These are phyloP conservation scores for Leptographium wingfieldii DNA, from an alignment of 2,329 filamentous ascomycete species.

Conservation along the genomic window DNA sequence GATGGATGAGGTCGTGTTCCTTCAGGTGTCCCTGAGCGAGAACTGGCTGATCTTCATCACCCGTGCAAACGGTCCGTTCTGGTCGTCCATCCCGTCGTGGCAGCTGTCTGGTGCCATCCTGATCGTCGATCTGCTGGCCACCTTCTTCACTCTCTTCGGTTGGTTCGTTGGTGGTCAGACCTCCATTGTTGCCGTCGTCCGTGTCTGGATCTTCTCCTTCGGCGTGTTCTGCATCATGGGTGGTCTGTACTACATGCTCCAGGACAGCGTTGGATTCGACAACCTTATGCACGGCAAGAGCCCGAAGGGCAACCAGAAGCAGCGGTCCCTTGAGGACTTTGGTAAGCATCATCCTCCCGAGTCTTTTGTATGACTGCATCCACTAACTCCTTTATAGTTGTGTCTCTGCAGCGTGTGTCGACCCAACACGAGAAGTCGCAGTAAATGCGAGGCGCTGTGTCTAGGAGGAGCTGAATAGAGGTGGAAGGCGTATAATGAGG, in stretches of 20 bases:
- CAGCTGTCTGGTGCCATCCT: conserved; percentile 69
- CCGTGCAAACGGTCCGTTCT: conserved; percentile 84
- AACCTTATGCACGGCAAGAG: conserved; percentile 90
- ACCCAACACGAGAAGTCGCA: conserved; percentile 84
- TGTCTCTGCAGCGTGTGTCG: conserved; percentile 79
- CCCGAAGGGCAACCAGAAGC: conserved; percentile 68
- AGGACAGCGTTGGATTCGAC: conserved; percentile 71
- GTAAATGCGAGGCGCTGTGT: conserved; percentile 28
- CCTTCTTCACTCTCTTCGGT: conserved; percentile 75
- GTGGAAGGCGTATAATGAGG: conserved; percentile 6
- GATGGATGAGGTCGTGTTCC: conserved; percentile 72
- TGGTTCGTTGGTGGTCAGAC: conserved; percentile 58
- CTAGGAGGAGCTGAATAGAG: conserved; percentile 19
- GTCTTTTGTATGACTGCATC: background rate
- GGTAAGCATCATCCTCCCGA: conserved; percentile 41
- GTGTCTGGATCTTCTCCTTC: conserved; percentile 85
- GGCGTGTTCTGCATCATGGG: conserved; percentile 73
- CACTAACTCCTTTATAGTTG: conserved; percentile 44
- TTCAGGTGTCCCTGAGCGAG: conserved; percentile 81
- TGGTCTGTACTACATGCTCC: conserved; percentile 63
- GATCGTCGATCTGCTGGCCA: conserved; percentile 71
- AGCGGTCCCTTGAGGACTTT: conserved; percentile 79
- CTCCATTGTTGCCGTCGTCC: conserved; percentile 71
- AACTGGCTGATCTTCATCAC: conserved; percentile 98
- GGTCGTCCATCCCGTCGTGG: conserved; percentile 81